A percentile compares a stretch with the other conserved stretches of the same genome.
These are phyloP conservation scores for Harringtonia aguacate DNA, from an alignment of 2,329 filamentous ascomycete genomes.

Conservation along the genomic window DNA sequence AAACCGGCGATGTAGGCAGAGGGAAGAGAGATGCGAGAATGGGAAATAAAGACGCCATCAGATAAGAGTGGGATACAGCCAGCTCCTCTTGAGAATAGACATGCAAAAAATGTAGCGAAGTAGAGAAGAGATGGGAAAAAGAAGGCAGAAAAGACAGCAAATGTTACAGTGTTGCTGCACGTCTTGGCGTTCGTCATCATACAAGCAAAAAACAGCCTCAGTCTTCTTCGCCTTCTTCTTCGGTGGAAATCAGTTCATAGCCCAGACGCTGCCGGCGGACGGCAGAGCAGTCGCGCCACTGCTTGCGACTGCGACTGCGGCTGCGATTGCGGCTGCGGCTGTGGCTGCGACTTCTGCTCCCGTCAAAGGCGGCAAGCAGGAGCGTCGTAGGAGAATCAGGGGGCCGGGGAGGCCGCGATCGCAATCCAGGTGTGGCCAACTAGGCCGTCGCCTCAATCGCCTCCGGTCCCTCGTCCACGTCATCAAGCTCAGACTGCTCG, in stretches of 20 bases:
- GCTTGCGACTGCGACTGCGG: neutral
- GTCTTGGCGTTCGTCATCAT: constrained; percentile 4
- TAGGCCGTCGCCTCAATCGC: constrained; percentile 25
- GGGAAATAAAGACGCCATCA: neutral
- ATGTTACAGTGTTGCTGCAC: neutral
- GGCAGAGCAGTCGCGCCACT: neutral
- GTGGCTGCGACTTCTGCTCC: constrained; percentile 1
- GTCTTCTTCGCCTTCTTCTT: neutral
- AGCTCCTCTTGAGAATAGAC: neutral
- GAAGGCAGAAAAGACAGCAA: neutral
- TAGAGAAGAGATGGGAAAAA: neutral
- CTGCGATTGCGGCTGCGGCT: constrained; percentile 4
- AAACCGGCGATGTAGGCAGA: too few relatives aligned
- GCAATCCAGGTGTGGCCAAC: constrained; percentile 15
- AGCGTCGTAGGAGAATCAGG: constrained; percentile 16
- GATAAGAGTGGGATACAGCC: neutral
- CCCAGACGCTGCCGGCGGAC: neutral
- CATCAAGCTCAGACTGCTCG: constrained; percentile 36
- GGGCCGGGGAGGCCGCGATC: constrained; percentile 11
- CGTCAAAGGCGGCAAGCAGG: constrained; percentile 15
- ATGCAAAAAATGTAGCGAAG: neutral
- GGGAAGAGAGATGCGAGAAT: neutral
- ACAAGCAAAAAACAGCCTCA: constrained; percentile 1
- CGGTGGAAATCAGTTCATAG: neutral
- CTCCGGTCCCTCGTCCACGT: constrained; percentile 36